These are phyloP conservation scores for Filosporella fistucella DNA, from an alignment of 495 filamentous ascomycete species.

Conservation along the genomic window DNA sequence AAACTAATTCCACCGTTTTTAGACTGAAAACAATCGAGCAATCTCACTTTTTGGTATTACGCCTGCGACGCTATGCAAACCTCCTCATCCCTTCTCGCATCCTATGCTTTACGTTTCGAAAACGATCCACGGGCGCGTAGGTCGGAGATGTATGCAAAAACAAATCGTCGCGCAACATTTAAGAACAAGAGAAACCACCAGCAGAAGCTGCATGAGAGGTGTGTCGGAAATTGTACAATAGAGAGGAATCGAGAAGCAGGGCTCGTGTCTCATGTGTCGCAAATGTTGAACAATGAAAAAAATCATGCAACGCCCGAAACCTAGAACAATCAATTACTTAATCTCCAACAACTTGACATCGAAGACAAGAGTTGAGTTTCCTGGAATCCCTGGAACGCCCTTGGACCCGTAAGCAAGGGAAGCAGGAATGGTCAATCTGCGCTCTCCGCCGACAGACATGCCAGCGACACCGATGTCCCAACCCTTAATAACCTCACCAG, in stretches of 20 bases:
- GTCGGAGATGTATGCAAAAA: conserved; percentile 26
- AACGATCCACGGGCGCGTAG: conserved; percentile 22
- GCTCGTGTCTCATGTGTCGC: too few species aligned
- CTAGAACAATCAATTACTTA: conserved; percentile 35
- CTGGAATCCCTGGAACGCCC: conserved; percentile 72
- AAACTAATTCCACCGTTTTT: background rate
- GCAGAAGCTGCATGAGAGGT: conserved; percentile 18
- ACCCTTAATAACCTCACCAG: conserved; percentile 95
- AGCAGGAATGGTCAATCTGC: conserved; percentile 82
- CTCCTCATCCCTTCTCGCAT: conserved; percentile 26
- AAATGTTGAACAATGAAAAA: too few species aligned
- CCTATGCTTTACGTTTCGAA: conserved; percentile 17
- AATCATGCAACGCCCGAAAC: too few species aligned
- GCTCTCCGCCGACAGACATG: conserved; percentile 90
- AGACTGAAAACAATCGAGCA: conserved; percentile 10
- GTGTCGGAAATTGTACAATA: conserved; percentile 25
- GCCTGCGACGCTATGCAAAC: conserved; percentile 26
- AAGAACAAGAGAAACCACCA: conserved; percentile 29
- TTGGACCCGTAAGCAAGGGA: conserved; percentile 83
- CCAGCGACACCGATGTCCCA: conserved; percentile 94
- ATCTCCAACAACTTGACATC: conserved; percentile 83
- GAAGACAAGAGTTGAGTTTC: conserved; percentile 86
- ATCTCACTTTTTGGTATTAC: conserved; percentile 21
- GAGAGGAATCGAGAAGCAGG: conserved; percentile 16
- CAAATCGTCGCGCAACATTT: conserved; percentile 2